Evolutionary conservation across 2,329 filamentous ascomycete species (phyloP).

Genomic region (Fusarium xyrophilum): DNA sequence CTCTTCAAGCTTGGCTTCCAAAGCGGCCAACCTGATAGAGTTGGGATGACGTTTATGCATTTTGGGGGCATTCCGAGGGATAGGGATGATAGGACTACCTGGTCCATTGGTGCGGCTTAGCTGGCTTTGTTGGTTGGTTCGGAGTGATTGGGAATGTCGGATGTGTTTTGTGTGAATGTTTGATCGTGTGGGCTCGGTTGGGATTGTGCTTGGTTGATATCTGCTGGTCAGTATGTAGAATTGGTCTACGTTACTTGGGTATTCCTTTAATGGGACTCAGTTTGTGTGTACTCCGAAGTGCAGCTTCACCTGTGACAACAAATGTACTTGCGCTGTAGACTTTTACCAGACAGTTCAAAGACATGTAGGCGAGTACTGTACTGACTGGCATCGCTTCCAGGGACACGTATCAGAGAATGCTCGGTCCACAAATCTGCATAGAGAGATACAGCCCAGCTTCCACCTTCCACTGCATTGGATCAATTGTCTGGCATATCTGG

Average conservation of each 20-base stretch:
- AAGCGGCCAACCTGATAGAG: neutral
- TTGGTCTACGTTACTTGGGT: rapidly evolving
- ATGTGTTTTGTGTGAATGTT: neutral
- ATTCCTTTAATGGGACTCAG: rapidly evolving
- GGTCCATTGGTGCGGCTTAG: neutral
- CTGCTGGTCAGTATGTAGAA: neutral
- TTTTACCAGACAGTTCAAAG: neutral
- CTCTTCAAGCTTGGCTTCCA: neutral
- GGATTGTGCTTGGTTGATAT: neutral
- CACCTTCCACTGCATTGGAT: rapidly evolving
- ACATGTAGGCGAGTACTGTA: neutral
- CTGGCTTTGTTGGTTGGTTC: rapidly evolving
- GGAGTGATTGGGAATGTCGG: rapidly evolving
- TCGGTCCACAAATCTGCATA: rapidly evolving
- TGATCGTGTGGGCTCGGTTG: neutral
- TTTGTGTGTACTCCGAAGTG: rapidly evolving
- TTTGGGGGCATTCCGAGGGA: neutral
- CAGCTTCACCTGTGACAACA: rapidly evolving
- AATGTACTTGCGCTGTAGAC: rapidly evolving
- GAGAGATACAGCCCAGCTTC: rapidly evolving
- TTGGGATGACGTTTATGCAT: neutral
- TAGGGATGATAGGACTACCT: neutral
- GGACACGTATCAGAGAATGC: rapidly evolving
- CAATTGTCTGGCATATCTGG: too few relatives aligned
- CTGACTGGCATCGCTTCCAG: rapidly evolving